Evolutionary conservation across 192 early-diverging fungal genomes (phyloP).

Genomic region (Glomus cerebriforme): DNA sequence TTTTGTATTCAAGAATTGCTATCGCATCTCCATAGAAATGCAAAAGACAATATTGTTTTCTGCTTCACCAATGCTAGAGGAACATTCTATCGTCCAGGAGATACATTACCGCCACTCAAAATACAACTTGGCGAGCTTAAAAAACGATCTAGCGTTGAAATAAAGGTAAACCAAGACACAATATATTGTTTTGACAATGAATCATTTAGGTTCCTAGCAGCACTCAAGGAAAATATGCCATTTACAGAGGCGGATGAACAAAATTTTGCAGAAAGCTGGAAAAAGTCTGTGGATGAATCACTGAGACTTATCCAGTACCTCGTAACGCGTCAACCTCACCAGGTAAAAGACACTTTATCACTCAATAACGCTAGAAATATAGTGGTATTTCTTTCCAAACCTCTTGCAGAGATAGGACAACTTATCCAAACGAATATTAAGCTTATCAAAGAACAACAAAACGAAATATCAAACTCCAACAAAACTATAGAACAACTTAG

Average conservation of each 20-base stretch:
- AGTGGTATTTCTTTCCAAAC: conserved; percentile 25
- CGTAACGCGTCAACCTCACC: conserved; percentile 20
- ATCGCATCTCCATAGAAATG: conserved; percentile 34
- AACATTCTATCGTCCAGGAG: conserved; percentile 37
- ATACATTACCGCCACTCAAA: conserved; percentile 28
- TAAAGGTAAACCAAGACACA: conserved; percentile 19
- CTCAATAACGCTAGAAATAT: conserved; percentile 33
- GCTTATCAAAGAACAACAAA: conserved; percentile 23
- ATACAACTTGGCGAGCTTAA: conserved; percentile 27
- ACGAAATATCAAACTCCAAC: conserved; percentile 21
- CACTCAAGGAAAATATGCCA: conserved; percentile 27
- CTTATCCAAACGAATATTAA: conserved; percentile 32
- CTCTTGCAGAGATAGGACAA: conserved; percentile 33
- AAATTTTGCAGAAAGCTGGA: conserved; percentile 35
- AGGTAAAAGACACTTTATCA: conserved; percentile 35
- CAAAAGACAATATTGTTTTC: conserved; percentile 38
- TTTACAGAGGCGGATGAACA: conserved; percentile 26
- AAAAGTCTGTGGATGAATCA: conserved; percentile 33
- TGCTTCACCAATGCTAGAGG: conserved; percentile 35
- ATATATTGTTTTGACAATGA: conserved; percentile 40
- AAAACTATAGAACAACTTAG: conserved; percentile 29
- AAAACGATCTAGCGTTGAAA: conserved; percentile 9
- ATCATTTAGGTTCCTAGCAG: conserved; percentile 36
- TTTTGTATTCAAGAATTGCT: conserved; percentile 37
- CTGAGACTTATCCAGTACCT: conserved; percentile 30